Base-by-base conservation (phyloP, 2,329 filamentous ascomycete species). In the Trichophyton benhamiae region DNA sequence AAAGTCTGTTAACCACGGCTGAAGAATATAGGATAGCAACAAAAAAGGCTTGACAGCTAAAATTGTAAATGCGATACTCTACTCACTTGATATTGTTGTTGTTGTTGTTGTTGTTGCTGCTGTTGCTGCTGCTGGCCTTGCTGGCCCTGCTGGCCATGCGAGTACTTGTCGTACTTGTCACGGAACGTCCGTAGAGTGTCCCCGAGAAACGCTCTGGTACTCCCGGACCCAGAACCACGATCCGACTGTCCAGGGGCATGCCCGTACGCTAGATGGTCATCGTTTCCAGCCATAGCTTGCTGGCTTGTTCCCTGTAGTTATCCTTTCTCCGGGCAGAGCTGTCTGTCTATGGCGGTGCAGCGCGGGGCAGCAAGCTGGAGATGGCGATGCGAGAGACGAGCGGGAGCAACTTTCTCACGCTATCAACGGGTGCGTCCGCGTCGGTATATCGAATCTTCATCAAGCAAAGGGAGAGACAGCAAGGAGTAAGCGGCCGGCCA, bases 261-360 rank as follows among this genome's bases (percentile, higher is more conserved):
- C 64, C 81, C 81, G 68, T 83, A 83, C 60, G 81, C 81, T 68
- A 83, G 68, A 63, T 76, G 74, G 66, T 83, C 78, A 65, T 83
- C 78, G 61, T 75, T 68, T 58, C 72, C 67, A 17, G 74, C 72
- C 74, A 76, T 76, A 17, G 25, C 55, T 41, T 49, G 9, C 55
- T 41, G 42, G 9, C 11, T 13, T 38, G 3, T 38, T 38, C 11
- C 33, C 33, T 11, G 8, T 38, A 13, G 8, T 7, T 17, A 33
- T 57, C 30, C 22, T 22, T 15, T 20, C 1, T 3, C 41, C n/a
- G 15, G n/a, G 15, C 17, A 11, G 44, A 38, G 33, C 33, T 38
- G 33, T 11, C 44, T 27, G 25, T 30, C 27, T 25, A 48, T 48
- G 20, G 44, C 44, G 20, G 44, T 48, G 44, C 44, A 48, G 20